Evolutionary conservation across 2,329 filamentous ascomycete species (phyloP), one percentile per base, ranked within the genome.

Genomic region (Balansia obtecta): DNA sequence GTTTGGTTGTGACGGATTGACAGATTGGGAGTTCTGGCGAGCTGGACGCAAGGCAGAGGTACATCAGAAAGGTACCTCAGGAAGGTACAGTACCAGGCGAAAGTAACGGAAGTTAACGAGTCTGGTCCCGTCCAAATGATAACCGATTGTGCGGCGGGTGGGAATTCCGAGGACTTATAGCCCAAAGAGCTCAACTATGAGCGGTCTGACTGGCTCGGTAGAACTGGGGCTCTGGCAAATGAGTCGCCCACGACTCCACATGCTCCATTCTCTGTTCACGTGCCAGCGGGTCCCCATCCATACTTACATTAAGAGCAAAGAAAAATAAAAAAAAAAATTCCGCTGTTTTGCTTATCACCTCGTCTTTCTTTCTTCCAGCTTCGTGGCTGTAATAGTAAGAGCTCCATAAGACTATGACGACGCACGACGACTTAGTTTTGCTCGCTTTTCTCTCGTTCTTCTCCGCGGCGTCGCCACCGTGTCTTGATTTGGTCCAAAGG

Each of bases 271-370:
- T 38, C 8, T 13, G 16, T 49, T 40, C 47, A 49, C 47, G 47
- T 44, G 47, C 47, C 40, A 39, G 30, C 20, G 40, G 33, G 30
- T 45, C 47, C 39, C n/a, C n/a, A n/a, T 16, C 30, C 30, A 4
- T 37, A 4, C 34, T 3, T 11, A 4, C 34, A 15, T 37, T 3
- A 37, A 34, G 20, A 8, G 5, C 27, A 39, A 49, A 37, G 44
- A 44, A 7, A 30, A 49, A 16, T n/a, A n/a, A 38, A n/a, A 49
- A 49, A 44, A 43, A 49, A 49, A 38, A 38, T 44, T 41, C 39
- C 39, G 5, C 12, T 32, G 8, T 7, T 2, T 15, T 2, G 1
- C n/a, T 3, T 5, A 3, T 0, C 27, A 27, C 7, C 27, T 27
- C 8, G 12, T 3, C 13, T 16, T n/a, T 6, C 4, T 8, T 16